These are phyloP conservation scores for Astragalus membranaceus DNA, from an alignment of 306 rosid species.

Conservation along the genomic window DNA sequence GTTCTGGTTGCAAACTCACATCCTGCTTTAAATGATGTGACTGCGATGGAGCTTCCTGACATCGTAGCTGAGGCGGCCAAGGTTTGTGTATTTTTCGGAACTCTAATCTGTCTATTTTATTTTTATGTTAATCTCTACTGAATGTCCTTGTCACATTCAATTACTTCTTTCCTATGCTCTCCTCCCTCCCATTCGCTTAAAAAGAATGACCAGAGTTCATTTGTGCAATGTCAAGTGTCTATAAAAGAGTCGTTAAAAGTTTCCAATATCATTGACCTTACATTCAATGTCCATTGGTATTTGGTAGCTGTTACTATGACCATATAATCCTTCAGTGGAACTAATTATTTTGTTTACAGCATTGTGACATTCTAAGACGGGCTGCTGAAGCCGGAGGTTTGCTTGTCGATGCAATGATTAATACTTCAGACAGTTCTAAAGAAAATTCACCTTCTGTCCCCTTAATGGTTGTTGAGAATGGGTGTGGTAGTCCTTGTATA, in stretches of 20 bases:
- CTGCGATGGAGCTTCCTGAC: slow-evolving; percentile 97
- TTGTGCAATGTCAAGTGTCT: slow-evolving; percentile 4
- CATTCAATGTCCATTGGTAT: no score
- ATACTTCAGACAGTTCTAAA: slow-evolving; percentile 44
- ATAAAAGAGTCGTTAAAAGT: no score
- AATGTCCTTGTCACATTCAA: no score
- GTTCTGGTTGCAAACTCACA: slow-evolving; percentile 95
- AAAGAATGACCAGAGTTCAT: background rate
- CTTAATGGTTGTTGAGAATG: slow-evolving; percentile 92
- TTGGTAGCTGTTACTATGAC: background rate
- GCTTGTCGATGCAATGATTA: slow-evolving; percentile 90
- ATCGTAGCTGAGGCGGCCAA: slow-evolving; percentile 98
- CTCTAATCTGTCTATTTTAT: no score
- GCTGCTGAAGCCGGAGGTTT: slow-evolving; percentile 97
- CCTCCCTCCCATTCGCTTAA: no score
- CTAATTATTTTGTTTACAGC: slow-evolving; percentile 55
- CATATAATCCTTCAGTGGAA: background rate
- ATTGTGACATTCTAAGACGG: slow-evolving; percentile 86
- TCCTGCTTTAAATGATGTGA: slow-evolving; percentile 90
- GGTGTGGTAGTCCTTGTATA: slow-evolving; percentile 96
- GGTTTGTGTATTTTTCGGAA: slow-evolving; percentile 46
- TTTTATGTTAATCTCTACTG: no score
- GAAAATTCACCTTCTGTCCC: slow-evolving; percentile 53
- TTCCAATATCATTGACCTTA: no score
- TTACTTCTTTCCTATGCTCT: no score